phyloP scores from a whole-genome alignment of 192 early-diverging fungal genomes.

The Backusella sp. region DNA sequence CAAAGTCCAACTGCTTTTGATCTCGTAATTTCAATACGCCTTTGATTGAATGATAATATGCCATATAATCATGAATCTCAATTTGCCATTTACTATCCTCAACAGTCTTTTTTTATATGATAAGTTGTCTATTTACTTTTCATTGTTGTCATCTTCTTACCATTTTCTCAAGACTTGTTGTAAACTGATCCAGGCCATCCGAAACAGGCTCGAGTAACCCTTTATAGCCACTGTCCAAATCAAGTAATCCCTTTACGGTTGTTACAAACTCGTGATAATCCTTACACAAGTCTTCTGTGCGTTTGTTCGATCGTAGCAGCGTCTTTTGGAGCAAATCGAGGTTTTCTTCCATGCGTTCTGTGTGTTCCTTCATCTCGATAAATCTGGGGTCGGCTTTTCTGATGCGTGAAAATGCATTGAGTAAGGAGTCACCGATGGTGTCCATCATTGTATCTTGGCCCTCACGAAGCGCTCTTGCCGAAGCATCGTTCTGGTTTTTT shows the following conservation, averaged over 20 bases:
- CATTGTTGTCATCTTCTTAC: slow-evolving; percentile 27
- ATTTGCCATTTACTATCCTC: slow-evolving; percentile 68
- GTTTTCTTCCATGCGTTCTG: slow-evolving; percentile 87
- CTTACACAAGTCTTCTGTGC: slow-evolving; percentile 69
- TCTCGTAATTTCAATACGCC: slow-evolving; percentile 82
- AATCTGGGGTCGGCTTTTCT: slow-evolving; percentile 86
- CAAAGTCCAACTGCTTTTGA: slow-evolving; percentile 95
- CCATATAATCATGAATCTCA: slow-evolving; percentile 84
- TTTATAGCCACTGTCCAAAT: slow-evolving; percentile 85
- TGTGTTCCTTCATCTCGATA: slow-evolving; percentile 74
- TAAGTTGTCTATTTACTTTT: too few relatives aligned
- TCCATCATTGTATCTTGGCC: slow-evolving; percentile 70
- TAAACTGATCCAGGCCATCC: slow-evolving; percentile 66
- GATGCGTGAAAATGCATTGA: slow-evolving; percentile 94
- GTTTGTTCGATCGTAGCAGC: slow-evolving; percentile 68
- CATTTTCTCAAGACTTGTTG: slow-evolving; percentile 63
- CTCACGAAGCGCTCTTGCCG: slow-evolving; percentile 32
- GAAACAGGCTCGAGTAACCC: slow-evolving; percentile 69
- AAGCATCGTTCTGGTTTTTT: slow-evolving; percentile 35
- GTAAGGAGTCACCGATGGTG: slow-evolving; percentile 76
- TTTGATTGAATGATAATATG: slow-evolving; percentile 75
- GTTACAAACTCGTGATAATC: slow-evolving; percentile 81
- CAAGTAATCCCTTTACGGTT: slow-evolving; percentile 69
- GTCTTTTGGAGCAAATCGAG: slow-evolving; percentile 78
- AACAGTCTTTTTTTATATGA: slow-evolving; percentile 25